Evolutionary conservation across 805 yeast species (phyloP).

Genomic region (Zygosaccharomyces rouxii): DNA sequence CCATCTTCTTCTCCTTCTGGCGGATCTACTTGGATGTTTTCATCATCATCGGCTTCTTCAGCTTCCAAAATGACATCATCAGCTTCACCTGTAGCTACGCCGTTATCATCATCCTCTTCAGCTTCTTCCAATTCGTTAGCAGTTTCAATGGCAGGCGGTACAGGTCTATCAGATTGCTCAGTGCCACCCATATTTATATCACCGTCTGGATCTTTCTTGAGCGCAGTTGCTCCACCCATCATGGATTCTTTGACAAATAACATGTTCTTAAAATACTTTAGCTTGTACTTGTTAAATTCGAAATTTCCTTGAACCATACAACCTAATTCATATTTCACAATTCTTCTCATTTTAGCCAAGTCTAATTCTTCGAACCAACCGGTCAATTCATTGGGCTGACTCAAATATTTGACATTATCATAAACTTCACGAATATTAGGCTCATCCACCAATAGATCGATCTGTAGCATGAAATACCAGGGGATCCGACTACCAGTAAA

Average conservation of each 20-base stretch:
- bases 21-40: slow-evolving; percentile 24
- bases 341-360: slow-evolving; percentile 58
- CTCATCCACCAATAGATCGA: slow-evolving; percentile 69
- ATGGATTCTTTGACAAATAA: slow-evolving; percentile 39
- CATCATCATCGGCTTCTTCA: slow-evolving; percentile 33
- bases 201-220: slow-evolving; percentile 28
- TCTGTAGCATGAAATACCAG: slow-evolving; percentile 63
- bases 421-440: slow-evolving; percentile 49
- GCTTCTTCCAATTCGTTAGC: slow-evolving; percentile 9
- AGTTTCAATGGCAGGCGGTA: not conserved
- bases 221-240: slow-evolving; percentile 22
- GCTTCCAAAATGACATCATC: slow-evolving; percentile 32
- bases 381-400: slow-evolving; percentile 36
- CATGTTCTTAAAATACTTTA: slow-evolving; percentile 39
- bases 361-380: slow-evolving; percentile 77
- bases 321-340: slow-evolving; percentile 68
- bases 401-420: slow-evolving; percentile 49
- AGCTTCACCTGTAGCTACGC: slow-evolving; percentile 32
- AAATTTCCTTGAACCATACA: slow-evolving; percentile 50
- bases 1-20: slow-evolving; percentile 19
- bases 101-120: slow-evolving; percentile 25
- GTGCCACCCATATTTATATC: slow-evolving; percentile 24
- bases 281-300: slow-evolving; percentile 41
- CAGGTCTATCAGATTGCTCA: slow-evolving; percentile 1
- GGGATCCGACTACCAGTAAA: slow-evolving; percentile 75